Base-by-base conservation (phyloP, 768 basidiomycete species). In the Naganishia kalamii region DNA sequence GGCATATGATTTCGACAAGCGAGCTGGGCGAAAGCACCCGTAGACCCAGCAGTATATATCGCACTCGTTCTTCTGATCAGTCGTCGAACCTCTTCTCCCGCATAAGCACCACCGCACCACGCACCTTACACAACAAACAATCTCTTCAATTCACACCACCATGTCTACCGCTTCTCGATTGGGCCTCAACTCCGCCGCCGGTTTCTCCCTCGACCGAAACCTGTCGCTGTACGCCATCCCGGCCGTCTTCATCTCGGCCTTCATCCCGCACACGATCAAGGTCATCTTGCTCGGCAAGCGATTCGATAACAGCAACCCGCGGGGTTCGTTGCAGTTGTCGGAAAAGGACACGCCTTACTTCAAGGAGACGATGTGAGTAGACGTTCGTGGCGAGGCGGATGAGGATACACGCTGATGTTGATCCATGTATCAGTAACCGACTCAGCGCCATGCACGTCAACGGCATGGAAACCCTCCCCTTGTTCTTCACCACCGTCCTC, bases 191-290 rank as follows among this genome's bases (percentile, higher is more conserved):
- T n/a, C 60, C n/a, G 46, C 60, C 37, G 46, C 60, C 37, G 47
- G 61, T 23, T 63, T 67, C 61, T 64, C 63, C 19, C 35, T 64
- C 19, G 48, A 51, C 66, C 60, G 66, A 51, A 67, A 67, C 66
- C 50, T 67, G 40, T 67, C 66, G 12, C 48, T 67, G 23, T 57
- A 62, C 50, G 37, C 66, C 19, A 62, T 67, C 43, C 66, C 66
- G 17, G 61, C 61, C n/a, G 66, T 63, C 51, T 67, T 62, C 57
- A 27, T 52, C 15, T 19, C 52, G 15, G 66, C 59, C 3, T 67
- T 67, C 50, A 3, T 61, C 17, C 66, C 66, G 25, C 66, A 67
- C 32, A 43, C 59, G n/a, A 40, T 67, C 43, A 62, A 67, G 61
- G 61, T 62, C 50, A 33, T 62, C 43, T 19, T 29, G 41, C 43